A percentile compares a stretch with the other conserved stretches of the same genome.
phyloP scores from a whole-genome alignment of 495 filamentous ascomycete genomes.

The Trichoderma erinaceum region DNA sequence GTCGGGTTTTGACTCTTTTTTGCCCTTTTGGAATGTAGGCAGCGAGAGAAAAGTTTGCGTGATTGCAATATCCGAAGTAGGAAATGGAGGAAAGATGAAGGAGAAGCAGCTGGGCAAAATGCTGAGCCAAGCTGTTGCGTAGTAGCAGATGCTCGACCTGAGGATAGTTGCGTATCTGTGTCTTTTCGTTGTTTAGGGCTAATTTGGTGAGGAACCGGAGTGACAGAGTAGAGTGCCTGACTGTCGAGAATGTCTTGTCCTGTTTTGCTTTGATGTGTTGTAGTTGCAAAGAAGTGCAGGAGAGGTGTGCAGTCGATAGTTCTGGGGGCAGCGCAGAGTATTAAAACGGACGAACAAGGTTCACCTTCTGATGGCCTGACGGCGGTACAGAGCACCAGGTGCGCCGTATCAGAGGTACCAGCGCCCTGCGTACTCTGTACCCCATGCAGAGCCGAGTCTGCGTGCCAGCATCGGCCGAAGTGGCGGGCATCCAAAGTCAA shows the following conservation, averaged over 20 bases:
- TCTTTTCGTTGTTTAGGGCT: not conserved
- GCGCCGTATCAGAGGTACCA: too few species aligned
- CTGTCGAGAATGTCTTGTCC: too few species aligned
- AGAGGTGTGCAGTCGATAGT: not conserved
- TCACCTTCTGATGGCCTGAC: too few species aligned
- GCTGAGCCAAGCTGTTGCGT: conserved; percentile 3
- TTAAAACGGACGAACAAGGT: not conserved
- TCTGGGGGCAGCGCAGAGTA: not conserved
- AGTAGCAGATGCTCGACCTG: conserved; percentile 7
- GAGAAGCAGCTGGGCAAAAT: not conserved
- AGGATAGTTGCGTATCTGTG: not conserved
- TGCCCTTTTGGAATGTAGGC: not conserved
- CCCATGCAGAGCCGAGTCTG: too few species aligned
- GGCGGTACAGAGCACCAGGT: too few species aligned
- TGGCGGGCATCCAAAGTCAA: not conserved
- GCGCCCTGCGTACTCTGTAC: too few species aligned
- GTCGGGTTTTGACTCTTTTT: too few species aligned
- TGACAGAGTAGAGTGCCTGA: too few species aligned
- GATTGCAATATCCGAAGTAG: not conserved
- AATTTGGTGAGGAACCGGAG: too few species aligned
- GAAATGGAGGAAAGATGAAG: not conserved
- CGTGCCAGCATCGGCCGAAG: too few species aligned
- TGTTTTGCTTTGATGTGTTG: not conserved
- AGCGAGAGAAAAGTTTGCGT: not conserved
- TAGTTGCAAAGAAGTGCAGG: not conserved